Base-by-base conservation (phyloP, 192 early-diverging fungal genomes). In the Coemansia sp. region DNA sequence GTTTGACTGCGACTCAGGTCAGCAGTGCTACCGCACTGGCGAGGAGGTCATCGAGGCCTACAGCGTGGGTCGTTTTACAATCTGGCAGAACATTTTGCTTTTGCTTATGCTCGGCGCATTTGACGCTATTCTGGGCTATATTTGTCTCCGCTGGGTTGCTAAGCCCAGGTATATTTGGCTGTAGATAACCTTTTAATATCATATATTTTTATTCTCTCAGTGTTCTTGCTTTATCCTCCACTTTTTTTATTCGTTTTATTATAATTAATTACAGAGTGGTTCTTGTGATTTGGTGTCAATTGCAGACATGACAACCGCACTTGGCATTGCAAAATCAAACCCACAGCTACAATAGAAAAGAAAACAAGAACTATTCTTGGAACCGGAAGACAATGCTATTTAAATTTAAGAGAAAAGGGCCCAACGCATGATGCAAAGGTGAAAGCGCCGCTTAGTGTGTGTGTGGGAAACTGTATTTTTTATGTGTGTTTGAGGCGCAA, bases 131-230 rank as follows among this genome's bases (percentile, higher is more conserved):
- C 62, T 54, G 29, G 75, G 72, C 19, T 78, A 83, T 55, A 22
- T 57, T 5, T 63, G 70, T n/a, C 67, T 83, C 22, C 71, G 75
- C 64, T 83, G 75, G 72, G 63, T 66, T 51, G 72, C 76, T 50
- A 78, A 78, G 75, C 80, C 80, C 33, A 74, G 58, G 60, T 75
- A 63, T 46, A 78, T 78, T 66, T 83, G 75, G 72, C n/a, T 66
- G 19, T 66, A 51, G 31, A n/a, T 46, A 46, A 46, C 1, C 11
- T 46, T 17, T 17, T 46, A 17, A 17, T 17, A 17, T 14, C 17
- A 46, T 3, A 46, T 46, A 29, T 56, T 56, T 27, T 56, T 29
- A 10, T 46, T 17, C 2, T 46, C 39, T 46, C 3, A 4, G 11
- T 3, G 29, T 24, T 56, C 54, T 4, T 27, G 27, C 27, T 17